Base-by-base conservation (phyloP, 768 basidiomycete genomes). In the Mycena polygramma region DNA sequence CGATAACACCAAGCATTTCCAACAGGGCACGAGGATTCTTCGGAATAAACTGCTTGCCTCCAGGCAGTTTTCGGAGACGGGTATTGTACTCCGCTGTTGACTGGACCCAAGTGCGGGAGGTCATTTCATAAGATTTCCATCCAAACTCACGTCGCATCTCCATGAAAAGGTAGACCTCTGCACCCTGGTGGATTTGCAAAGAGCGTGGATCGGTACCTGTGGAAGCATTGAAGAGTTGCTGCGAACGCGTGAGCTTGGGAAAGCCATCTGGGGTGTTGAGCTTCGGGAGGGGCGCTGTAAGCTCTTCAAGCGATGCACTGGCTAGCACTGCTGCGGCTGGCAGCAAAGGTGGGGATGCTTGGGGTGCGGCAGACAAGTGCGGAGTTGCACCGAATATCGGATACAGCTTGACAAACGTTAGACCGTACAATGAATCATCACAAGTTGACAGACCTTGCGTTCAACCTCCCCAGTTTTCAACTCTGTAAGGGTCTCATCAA, bases 261-360 rank as follows among this genome's bases (percentile, higher is more conserved):
- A 43, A 43, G 41, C 41, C 41, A 17, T 4, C 41, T 11, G 41
- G 2, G 17, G 8, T 43, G 2, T 43, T 43, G 17, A 5, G 43
- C 19, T 41, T 57, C 19, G 55, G 36, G 7, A 55, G 51, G 22
- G 66, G 57, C 35, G 43, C n/a, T 15, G 39, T 58, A 20, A 65
- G 48, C 17, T 39, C 55, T 57, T 39, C 55, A 4, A 57, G 36
- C 7, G 55, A 57, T 4, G 17, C 20, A 36, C 7, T 37, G 30
- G 6, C 30, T 2, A 6, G 3, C 30, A 30, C 6, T 6, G 30
- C n/a, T n/a, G n/a, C n/a, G n/a, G n/a, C n/a, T n/a, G 41, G 9
- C 30, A 30, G 6, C 10, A 7, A 7, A 13, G 17, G 3, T 2
- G 10, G 41, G 3, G 8, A 43, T 17, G 30, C 30, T 30, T 43